phyloP scores from a whole-genome alignment of 1,284 basidiomycete species.

The Cryptococcus sp. region DNA sequence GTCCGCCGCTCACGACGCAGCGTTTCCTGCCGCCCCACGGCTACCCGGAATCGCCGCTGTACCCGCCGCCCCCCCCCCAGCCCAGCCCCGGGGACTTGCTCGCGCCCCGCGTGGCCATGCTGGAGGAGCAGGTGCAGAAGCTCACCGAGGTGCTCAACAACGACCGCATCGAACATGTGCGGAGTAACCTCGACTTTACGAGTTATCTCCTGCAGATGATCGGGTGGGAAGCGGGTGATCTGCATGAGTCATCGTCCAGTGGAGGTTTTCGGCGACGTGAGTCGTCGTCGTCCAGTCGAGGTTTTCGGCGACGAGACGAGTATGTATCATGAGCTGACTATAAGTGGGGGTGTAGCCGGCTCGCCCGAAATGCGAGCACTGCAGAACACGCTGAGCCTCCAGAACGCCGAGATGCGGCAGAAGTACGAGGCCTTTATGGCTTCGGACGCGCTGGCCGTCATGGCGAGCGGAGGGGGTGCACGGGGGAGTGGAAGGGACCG shows the following conservation, averaged over 20 bases:
- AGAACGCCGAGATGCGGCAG: slow-evolving; percentile 23
- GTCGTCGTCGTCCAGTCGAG: too few species aligned
- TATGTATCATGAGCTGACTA: not conserved
- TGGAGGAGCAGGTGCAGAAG: slow-evolving; percentile 34
- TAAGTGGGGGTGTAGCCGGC: not conserved
- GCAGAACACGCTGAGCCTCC: slow-evolving; percentile 26
- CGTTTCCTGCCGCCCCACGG: slow-evolving; percentile 2
- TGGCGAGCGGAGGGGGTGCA: slow-evolving; percentile 11
- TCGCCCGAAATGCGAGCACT: slow-evolving; percentile 20
- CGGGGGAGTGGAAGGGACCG: slow-evolving; percentile 3
- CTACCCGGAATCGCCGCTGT: slow-evolving; percentile 27
- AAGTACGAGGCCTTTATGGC: slow-evolving; percentile 32
- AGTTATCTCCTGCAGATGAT: slow-evolving; percentile 35
- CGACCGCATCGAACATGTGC: slow-evolving; percentile 34
- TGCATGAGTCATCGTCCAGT: slow-evolving; percentile 25
- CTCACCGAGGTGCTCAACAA: slow-evolving; percentile 26
- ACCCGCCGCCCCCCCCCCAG: slow-evolving; percentile 18
- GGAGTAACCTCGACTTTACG: slow-evolving; percentile 29
- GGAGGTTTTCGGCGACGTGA: too few species aligned
- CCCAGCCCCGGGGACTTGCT: slow-evolving; percentile 18
- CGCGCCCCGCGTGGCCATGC: slow-evolving; percentile 20
- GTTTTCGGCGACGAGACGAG: not conserved
- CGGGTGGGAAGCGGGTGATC: slow-evolving; percentile 24
- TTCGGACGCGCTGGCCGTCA: slow-evolving; percentile 21
- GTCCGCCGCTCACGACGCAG: slow-evolving; percentile 8